phyloP scores from a whole-genome alignment of 164 flowering plant species.

The Taxillus chinensis region DNA sequence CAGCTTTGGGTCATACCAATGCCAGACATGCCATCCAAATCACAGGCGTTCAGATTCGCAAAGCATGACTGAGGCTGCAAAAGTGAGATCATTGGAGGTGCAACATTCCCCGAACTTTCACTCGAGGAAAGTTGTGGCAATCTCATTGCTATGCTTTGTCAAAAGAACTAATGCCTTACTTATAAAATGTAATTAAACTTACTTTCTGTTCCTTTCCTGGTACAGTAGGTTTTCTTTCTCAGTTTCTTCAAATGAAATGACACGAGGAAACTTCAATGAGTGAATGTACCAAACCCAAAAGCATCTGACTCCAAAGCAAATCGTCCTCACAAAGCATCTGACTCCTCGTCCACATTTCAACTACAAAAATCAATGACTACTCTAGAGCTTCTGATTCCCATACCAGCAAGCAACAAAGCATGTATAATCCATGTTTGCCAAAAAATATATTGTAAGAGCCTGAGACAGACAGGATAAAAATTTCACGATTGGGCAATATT shows the following conservation, averaged over 20 bases:
- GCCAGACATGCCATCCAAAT: slow-evolving; percentile 34
- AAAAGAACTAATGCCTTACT: background rate
- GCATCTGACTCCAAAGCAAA: background rate
- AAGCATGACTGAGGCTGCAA: slow-evolving; percentile 25
- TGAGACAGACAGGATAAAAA: slow-evolving; percentile 7
- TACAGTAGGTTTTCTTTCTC: background rate
- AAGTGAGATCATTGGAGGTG: slow-evolving; percentile 28
- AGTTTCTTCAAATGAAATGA: background rate
- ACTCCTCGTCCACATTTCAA: slow-evolving; percentile 20
- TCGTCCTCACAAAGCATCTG: background rate
- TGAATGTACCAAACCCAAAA: background rate
- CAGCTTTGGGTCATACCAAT: slow-evolving; percentile 9
- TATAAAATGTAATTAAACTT: background rate
- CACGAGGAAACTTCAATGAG: background rate
- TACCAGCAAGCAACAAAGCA: slow-evolving; percentile 15
- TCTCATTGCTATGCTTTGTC: slow-evolving; percentile 35
- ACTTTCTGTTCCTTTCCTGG: background rate
- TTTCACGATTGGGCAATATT: background rate
- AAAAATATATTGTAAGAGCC: slow-evolving; percentile 13
- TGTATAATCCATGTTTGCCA: slow-evolving; percentile 14
- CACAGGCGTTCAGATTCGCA: slow-evolving; percentile 26
- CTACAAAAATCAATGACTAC: slow-evolving; percentile 12
- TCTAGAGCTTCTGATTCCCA: slow-evolving; percentile 22
- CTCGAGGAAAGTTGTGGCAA: slow-evolving; percentile 54
- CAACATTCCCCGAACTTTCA: slow-evolving; percentile 31